Conservation (phyloP, 1,139 yeast genomes). For the Taphrina populina region DNA sequence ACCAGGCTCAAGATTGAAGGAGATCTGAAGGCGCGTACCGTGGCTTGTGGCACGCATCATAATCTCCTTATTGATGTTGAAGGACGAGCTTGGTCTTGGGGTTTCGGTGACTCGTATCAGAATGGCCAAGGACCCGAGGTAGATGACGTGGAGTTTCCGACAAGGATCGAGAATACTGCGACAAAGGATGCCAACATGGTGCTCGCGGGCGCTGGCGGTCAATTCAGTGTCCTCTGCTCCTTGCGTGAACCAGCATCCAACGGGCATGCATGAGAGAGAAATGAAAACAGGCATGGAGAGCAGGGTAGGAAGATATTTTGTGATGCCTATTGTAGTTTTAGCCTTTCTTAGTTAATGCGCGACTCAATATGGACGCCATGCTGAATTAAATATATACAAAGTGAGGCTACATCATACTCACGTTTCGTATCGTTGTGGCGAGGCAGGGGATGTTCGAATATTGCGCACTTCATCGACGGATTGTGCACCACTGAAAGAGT, state of each 20-base stretch:
- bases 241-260: background rate
- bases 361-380: too few relatives aligned
- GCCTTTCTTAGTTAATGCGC: too few relatives aligned
- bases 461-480: conserved; percentile 20
- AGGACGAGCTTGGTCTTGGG: conserved; percentile 93
- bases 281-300: too few relatives aligned
- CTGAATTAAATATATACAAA: too few relatives aligned
- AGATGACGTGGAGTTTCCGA: conserved; percentile 82
- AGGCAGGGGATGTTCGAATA: conserved; percentile 8
- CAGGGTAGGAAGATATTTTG: too few relatives aligned
- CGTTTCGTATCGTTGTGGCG: background rate
- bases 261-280: background rate
- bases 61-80: conserved; percentile 76
- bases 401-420: too few relatives aligned
- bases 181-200: conserved; percentile 72
- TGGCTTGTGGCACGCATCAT: conserved; percentile 90
- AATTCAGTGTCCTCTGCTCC: conserved; percentile 55
- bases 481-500: conserved; percentile 15
- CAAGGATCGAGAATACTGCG: conserved; percentile 88
- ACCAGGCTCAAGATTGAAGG: conserved; percentile 51
- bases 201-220: conserved; percentile 88
- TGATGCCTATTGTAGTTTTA: too few relatives aligned
- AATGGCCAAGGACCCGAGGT: conserved; percentile 91
- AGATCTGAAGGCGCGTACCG: conserved; percentile 60
- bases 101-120: conserved; percentile 94